These are phyloP conservation scores for Arthroderma sp. DNA, from an alignment of 2,329 filamentous ascomycete genomes.

Conservation along the genomic window DNA sequence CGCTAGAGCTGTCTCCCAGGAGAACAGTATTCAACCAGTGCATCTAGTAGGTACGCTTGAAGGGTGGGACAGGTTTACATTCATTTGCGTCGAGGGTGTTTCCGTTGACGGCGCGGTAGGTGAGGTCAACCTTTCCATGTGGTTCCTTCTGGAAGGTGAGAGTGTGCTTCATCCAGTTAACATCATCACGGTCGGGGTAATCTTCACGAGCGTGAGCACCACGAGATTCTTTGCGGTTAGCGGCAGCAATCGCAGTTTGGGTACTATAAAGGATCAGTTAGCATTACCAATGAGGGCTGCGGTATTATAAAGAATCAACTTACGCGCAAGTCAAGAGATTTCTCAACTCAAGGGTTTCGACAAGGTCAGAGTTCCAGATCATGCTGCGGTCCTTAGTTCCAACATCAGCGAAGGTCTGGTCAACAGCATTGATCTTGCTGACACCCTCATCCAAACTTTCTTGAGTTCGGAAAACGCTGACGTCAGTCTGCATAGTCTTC, in stretches of 20 bases:
- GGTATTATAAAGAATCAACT: conserved; percentile 28
- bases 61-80: conserved; percentile 91
- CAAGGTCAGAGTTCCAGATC: conserved; percentile 98
- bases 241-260: conserved; percentile 82
- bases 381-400: conserved; percentile 97
- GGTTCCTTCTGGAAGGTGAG: conserved; percentile 89
- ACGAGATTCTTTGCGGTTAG: conserved; percentile 91
- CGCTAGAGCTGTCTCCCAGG: too few relatives aligned
- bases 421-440: conserved; percentile 71
- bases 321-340: conserved; percentile 95
- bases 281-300: neutral
- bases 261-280: conserved; percentile 37
- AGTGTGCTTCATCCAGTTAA: conserved; percentile 99
- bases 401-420: conserved; percentile 65
- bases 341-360: conserved; percentile 88
- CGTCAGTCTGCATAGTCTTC: conserved; percentile 95
- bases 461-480: conserved; percentile 91
- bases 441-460: conserved; percentile 91
- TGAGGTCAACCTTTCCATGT: conserved; percentile 72
- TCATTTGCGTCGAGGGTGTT: conserved; percentile 86
- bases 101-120: conserved; percentile 70
- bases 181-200: conserved; percentile 86
- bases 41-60: conserved; percentile 54
- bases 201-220: conserved; percentile 96
- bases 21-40: neutral